Evolutionary conservation across 2,329 filamentous ascomycete species (phyloP).

Genomic region (Cercospora sp.): DNA sequence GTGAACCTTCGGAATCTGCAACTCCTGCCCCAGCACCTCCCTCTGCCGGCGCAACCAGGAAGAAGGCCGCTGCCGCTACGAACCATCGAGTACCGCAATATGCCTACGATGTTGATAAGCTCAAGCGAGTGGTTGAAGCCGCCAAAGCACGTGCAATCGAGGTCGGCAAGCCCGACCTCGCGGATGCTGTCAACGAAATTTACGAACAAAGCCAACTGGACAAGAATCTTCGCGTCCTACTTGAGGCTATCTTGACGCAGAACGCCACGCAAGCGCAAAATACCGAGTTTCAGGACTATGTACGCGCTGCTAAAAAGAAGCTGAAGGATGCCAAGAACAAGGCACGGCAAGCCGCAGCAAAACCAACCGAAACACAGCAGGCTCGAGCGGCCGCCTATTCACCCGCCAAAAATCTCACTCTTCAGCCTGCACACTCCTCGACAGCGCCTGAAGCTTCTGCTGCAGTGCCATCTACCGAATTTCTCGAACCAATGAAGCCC

Average conservation of each 20-base stretch:
- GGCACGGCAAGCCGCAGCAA: constrained; percentile 40
- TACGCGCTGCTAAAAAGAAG: constrained; percentile 47
- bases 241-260: constrained; percentile 48
- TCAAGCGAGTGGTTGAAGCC: constrained; percentile 43
- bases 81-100: constrained; percentile 15
- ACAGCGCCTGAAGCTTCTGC: constrained; percentile 13
- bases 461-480: constrained; percentile 38
- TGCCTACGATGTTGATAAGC: constrained; percentile 31
- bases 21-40: constrained; percentile 19
- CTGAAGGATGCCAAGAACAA: constrained; percentile 36
- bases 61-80: constrained; percentile 7
- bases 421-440: constrained; percentile 18
- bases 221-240: constrained; percentile 40
- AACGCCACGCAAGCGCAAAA: constrained; percentile 44
- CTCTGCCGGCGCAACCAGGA: constrained; percentile 9
- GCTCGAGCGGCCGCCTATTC: constrained; percentile 27
- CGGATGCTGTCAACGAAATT: constrained; percentile 46
- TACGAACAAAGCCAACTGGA: constrained; percentile 46
- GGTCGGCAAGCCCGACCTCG: constrained; percentile 41
- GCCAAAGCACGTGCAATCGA: constrained; percentile 46
- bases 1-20: constrained; percentile 28
- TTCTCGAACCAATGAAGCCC: constrained; percentile 29
- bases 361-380: constrained; percentile 32
- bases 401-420: constrained; percentile 26
- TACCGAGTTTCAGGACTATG: constrained; percentile 45